Conservation (phyloP, 2,329 filamentous ascomycete genomes). For the Sporothrix schenckii region DNA sequence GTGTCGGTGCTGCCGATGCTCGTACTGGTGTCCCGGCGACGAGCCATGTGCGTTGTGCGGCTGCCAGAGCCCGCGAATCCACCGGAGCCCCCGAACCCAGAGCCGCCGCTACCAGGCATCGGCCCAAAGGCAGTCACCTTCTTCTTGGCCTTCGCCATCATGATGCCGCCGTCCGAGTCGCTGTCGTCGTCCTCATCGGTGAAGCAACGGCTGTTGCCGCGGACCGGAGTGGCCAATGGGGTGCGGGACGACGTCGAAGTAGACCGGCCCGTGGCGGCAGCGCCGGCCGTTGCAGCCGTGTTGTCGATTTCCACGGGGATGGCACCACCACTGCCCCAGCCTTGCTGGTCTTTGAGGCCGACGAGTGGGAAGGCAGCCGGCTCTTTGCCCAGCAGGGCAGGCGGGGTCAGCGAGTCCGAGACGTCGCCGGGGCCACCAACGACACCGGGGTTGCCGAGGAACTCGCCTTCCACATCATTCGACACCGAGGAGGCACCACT, state of each 20-base stretch:
- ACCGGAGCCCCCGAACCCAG: slow-evolving; percentile 33
- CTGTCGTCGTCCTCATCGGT: slow-evolving; percentile 52
- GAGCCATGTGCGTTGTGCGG: slow-evolving; percentile 42
- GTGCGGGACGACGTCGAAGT: slow-evolving; percentile 7
- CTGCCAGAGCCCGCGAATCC: not conserved
- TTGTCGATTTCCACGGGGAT: slow-evolving; percentile 40
- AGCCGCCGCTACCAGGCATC: not conserved
- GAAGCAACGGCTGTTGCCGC: slow-evolving; percentile 30
- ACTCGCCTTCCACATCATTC: slow-evolving; percentile 64
- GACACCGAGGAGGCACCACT: slow-evolving; percentile 68
- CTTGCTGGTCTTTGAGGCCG: slow-evolving; percentile 40
- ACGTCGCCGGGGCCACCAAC: slow-evolving; percentile 51
- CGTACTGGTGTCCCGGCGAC: slow-evolving; percentile 61
- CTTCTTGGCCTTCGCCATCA: slow-evolving; percentile 57
- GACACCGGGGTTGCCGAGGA: slow-evolving; percentile 55
- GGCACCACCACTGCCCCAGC: slow-evolving; percentile 35
- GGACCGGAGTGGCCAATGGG: slow-evolving; percentile 26
- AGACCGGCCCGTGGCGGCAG: not conserved
- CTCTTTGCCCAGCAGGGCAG: slow-evolving; percentile 53
- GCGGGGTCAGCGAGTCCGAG: slow-evolving; percentile 59
- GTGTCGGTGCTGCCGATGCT: slow-evolving; percentile 66
- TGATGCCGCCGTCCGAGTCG: slow-evolving; percentile 58
- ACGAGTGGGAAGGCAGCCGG: slow-evolving; percentile 54
- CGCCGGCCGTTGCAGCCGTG: not conserved
- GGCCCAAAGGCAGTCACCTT: slow-evolving; percentile 37